Base-by-base conservation (phyloP, 148 eudicot species). In the Nepenthes mirabilis region DNA sequence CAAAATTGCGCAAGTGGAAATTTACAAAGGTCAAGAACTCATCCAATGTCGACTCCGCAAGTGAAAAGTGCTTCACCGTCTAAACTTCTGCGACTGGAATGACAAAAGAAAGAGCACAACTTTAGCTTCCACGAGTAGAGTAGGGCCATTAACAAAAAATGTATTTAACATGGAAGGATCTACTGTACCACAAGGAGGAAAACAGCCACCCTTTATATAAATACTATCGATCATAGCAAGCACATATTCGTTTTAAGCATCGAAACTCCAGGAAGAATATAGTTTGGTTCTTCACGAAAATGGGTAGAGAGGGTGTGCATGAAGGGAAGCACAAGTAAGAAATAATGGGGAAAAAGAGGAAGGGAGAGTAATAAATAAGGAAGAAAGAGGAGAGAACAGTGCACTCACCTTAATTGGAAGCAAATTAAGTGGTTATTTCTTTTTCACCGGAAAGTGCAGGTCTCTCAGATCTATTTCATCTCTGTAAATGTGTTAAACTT, bases 381-480 rank as follows among this genome's bases (percentile, higher is more conserved):
- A 47, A 33, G 8, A 52, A 34, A 35, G 33, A 34, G 33, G 35
- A 32, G 10, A 35, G 32, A 54, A 61, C 10, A 62, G 9, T 34
- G 14, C 47, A 65, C 6, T 77, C 77, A 77, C 80, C 80, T 77
- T 77, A 77, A 77, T 62, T 64, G 58, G 23, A 23, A 23, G 23
- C 63, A 69, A 77, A 67, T 54, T 64, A 65, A 61, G 80, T 61
- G 72, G 75, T 56, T 32, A 33, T 52, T 34, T 58, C 66, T 58
- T 49, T 65, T 57, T 57, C 70, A 61, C 73, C 68, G 50, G 65
- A 65, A 14, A 52, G 43, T 14, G 12, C 32, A 62, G 50, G 65
- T 62, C 45, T 51, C 55, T 1, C 70, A 72, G 70, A 72, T 72
- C 75, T 72, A 65, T 43, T 13, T 59, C 52, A 51, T 63, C 12